phyloP scores from a whole-genome alignment of 495 filamentous ascomycete species.

The Durotheca rogersii region DNA sequence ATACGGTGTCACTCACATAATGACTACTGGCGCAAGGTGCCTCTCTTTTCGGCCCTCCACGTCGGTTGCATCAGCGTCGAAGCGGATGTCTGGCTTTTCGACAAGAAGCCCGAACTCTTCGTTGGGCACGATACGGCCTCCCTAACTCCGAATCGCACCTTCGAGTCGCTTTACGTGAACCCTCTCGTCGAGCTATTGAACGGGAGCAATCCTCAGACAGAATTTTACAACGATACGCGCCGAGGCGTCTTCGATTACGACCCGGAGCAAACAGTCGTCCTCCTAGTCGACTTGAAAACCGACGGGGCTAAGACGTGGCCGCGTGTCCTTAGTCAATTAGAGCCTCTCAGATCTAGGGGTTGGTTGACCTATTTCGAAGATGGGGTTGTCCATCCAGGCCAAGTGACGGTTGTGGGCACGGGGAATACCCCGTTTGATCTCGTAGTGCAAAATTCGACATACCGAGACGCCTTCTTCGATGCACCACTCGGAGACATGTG shows the following conservation, averaged over 20 bases:
- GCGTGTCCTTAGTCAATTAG: constrained; percentile 58
- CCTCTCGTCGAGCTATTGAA: constrained; percentile 61
- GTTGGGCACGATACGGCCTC: constrained; percentile 59
- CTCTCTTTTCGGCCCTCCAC: constrained; percentile 63
- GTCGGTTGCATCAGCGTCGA: constrained; percentile 75
- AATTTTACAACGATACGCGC: constrained; percentile 43
- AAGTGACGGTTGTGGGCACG: constrained; percentile 77
- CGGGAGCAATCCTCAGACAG: constrained; percentile 50
- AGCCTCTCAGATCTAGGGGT: constrained; percentile 61
- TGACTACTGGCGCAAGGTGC: constrained; percentile 83
- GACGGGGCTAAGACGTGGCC: constrained; percentile 51
- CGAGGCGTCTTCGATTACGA: constrained; percentile 64
- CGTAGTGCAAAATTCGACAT: constrained; percentile 48
- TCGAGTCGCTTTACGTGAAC: constrained; percentile 63
- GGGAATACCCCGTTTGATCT: constrained; percentile 72
- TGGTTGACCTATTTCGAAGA: constrained; percentile 62
- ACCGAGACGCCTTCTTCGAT: constrained; percentile 68
- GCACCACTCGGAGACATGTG: constrained; percentile 56
- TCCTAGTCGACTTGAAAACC: constrained; percentile 75
- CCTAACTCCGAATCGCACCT: constrained; percentile 57
- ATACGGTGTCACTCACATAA: constrained; percentile 81
- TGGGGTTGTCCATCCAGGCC: constrained; percentile 50
- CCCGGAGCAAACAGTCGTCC: constrained; percentile 60
- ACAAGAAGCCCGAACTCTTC: constrained; percentile 56
- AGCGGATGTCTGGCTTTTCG: constrained; percentile 84